A percentile compares a stretch with the other conserved stretches of the same genome.
Conservation (phyloP, 257 asterid genomes). For the Cynanchum wilfordii region DNA sequence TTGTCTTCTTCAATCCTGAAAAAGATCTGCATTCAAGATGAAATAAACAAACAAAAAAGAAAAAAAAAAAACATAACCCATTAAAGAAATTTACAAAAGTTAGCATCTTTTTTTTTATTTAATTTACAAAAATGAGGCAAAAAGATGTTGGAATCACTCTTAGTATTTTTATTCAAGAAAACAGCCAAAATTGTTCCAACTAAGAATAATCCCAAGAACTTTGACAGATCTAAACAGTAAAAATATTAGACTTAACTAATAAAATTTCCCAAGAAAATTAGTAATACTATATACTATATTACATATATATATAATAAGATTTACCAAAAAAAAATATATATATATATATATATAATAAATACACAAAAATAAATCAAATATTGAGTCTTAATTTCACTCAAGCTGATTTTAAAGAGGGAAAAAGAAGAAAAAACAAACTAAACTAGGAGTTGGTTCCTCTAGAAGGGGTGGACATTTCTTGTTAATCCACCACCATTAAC, state of each 20-base stretch:
- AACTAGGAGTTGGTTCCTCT: neutral
- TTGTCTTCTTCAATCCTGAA: no score
- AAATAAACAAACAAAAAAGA: no score
- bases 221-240: neutral
- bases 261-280: neutral
- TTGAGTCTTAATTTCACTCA: neutral
- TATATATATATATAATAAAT: neutral
- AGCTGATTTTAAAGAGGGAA: neutral
- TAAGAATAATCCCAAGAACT: neutral
- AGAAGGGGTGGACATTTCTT: slow-evolving; percentile 81
- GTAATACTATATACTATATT: no score
- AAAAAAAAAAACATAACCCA: neutral
- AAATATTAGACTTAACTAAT: neutral
- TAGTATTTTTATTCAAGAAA: neutral
- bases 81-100: neutral
- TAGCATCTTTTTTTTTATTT: neutral
- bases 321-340: no score
- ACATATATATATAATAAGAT: no score
- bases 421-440: neutral
- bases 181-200: neutral
- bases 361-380: slow-evolving; percentile 4
- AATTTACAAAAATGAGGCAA: neutral
- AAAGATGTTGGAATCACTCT: neutral
- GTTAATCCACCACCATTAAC: slow-evolving; percentile 73
- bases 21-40: neutral